These are phyloP conservation scores for Nitzschia inconspicua DNA, from an alignment of 108 stramenopile genomes.

Conservation along the genomic window DNA sequence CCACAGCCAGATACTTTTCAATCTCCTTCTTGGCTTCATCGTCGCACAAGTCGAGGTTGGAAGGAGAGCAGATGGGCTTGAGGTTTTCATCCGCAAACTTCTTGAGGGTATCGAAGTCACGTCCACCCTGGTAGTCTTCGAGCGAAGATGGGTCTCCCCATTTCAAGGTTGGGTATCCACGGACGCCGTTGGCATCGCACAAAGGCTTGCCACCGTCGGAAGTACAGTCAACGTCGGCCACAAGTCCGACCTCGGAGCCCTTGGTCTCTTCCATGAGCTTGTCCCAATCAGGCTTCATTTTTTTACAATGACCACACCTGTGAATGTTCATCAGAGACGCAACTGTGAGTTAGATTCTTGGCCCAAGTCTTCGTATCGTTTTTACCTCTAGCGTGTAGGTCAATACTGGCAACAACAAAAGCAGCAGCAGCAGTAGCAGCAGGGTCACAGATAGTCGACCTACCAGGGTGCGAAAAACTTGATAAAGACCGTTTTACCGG, in stretches of 20 bases:
- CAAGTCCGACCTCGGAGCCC: slow-evolving; percentile 37
- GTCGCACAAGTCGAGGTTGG: slow-evolving; percentile 74
- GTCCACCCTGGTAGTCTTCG: slow-evolving; percentile 85
- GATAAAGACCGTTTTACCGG: slow-evolving; percentile 78
- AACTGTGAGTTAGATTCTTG: no score
- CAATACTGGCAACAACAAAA: no score
- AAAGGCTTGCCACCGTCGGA: slow-evolving; percentile 55
- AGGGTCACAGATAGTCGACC: no score
- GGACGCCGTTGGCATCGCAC: slow-evolving; percentile 74
- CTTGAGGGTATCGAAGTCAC: slow-evolving; percentile 60
- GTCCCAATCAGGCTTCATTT: slow-evolving; percentile 76
- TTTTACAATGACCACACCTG: slow-evolving; percentile 20
- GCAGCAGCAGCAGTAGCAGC: no score
- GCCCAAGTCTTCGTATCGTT: no score
- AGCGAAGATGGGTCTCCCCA: slow-evolving; percentile 64
- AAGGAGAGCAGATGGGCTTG: slow-evolving; percentile 51
- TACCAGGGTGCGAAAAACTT: slow-evolving; percentile 86
- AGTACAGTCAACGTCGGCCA: slow-evolving; percentile 90
- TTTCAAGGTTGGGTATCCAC: slow-evolving; percentile 84
- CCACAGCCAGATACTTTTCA: slow-evolving; percentile 64
- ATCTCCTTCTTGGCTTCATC: slow-evolving; percentile 68
- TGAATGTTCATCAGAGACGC: no score
- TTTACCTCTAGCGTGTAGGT: no score
- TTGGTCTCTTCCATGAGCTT: slow-evolving; percentile 69
- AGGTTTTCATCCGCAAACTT: slow-evolving; percentile 73